Percentiles rank a stretch among this genome's conserved stretches.
Conservation (phyloP, 2,329 filamentous ascomycete species). For the Talaromyces sp. region DNA sequence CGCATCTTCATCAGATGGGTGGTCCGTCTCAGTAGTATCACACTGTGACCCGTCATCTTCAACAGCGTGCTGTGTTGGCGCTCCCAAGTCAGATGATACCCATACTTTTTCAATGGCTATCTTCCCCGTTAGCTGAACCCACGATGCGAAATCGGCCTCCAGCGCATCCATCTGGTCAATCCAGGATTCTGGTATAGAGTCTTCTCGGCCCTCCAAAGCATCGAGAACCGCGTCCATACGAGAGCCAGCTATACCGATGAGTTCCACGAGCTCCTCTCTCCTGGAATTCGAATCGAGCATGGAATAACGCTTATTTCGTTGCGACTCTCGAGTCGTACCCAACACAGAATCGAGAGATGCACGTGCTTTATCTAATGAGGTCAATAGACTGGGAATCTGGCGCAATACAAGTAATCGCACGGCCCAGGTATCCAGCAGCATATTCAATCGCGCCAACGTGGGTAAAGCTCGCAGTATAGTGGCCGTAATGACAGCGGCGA, state of each 20-base stretch:
- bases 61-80: background rate
- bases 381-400: conserved; percentile 66
- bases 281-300: conserved; percentile 40
- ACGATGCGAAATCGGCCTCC: conserved; percentile 73
- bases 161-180: conserved; percentile 78
- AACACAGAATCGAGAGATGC: conserved; percentile 35
- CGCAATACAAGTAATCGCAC: conserved; percentile 70
- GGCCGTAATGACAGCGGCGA: conserved; percentile 84
- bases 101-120: conserved; percentile 66
- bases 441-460: conserved; percentile 68
- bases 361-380: conserved; percentile 52
- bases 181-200: conserved; percentile 83
- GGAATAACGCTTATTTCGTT: conserved; percentile 30
- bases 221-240: conserved; percentile 84
- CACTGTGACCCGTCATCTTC: background rate
- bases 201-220: conserved; percentile 73
- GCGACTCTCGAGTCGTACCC: conserved; percentile 25
- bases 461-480: conserved; percentile 88
- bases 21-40: background rate
- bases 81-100: conserved; percentile 22
- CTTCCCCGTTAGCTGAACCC: conserved; percentile 73
- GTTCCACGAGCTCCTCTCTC: conserved; percentile 59
- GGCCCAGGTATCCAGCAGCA: conserved; percentile 73
- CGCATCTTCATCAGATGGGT: background rate
- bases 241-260: conserved; percentile 66